phyloP scores from a whole-genome alignment of 1,284 basidiomycete genomes.

The Sutorius eximius region DNA sequence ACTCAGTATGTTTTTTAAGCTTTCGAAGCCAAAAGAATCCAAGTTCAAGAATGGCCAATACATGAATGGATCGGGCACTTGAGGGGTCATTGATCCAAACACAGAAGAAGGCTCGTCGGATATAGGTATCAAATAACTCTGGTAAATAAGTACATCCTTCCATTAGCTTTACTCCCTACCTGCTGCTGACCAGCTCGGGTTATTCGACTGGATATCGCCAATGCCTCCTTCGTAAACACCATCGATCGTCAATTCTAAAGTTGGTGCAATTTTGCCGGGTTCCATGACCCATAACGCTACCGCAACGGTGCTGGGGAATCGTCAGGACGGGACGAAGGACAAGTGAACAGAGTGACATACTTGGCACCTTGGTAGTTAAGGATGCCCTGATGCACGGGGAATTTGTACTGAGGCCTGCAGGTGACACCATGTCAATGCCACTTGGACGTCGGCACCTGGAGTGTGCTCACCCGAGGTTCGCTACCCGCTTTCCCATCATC shows the following conservation, averaged over 20 bases:
- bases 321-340: not conserved
- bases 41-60: not conserved
- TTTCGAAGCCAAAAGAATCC: not conserved
- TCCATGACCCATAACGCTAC: conserved; percentile 71
- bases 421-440: conserved; percentile 9
- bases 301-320: conserved; percentile 59
- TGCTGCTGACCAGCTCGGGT: conserved; percentile 54
- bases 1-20: not conserved
- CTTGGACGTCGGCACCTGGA: not conserved
- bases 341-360: conserved; percentile 42
- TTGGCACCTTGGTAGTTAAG: conserved; percentile 69
- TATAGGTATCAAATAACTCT: not conserved
- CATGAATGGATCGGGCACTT: not conserved
- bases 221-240: conserved; percentile 65
- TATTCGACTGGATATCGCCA: conserved; percentile 53
- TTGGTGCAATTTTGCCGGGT: conserved; percentile 48
- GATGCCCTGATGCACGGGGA: conserved; percentile 78
- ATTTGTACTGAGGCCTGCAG: conserved; percentile 67
- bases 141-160: not conserved
- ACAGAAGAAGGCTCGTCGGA: not conserved
- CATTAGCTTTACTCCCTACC: conserved; percentile 33
- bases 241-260: conserved; percentile 56
- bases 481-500: conserved; percentile 79
- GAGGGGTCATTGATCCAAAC: not conserved
- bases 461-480: conserved; percentile 58